Conservation (phyloP, 768 basidiomycete species). For the Trametes cinnabarina region DNA sequence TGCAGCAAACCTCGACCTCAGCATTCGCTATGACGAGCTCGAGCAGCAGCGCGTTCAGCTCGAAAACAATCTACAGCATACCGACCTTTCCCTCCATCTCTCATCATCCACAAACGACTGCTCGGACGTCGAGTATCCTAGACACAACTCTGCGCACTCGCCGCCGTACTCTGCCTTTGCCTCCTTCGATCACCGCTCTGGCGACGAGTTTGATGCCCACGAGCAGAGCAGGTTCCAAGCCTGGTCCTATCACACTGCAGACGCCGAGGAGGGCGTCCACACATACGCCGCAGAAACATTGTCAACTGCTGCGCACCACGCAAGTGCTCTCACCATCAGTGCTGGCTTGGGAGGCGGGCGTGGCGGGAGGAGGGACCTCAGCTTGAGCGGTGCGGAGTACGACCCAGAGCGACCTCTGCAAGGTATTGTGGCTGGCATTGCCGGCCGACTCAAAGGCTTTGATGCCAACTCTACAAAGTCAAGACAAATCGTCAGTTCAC, state of each 20-base stretch:
- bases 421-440: constrained; percentile 64
- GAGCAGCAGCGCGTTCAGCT: constrained; percentile 76
- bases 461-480: constrained; percentile 53
- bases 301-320: constrained; percentile 88
- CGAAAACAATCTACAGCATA: constrained; percentile 73
- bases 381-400: constrained; percentile 77
- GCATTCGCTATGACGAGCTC: constrained; percentile 70
- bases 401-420: constrained; percentile 81
- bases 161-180: constrained; percentile 51
- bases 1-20: constrained; percentile 37
- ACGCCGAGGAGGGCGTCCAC: constrained; percentile 64
- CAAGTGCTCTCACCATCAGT: constrained; percentile 80
- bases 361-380: constrained; percentile 49
- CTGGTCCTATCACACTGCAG: constrained; percentile 42
- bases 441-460: constrained; percentile 55
- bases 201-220: constrained; percentile 56
- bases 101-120: constrained; percentile 49
- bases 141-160: constrained; percentile 61
- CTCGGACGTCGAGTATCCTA: constrained; percentile 64
- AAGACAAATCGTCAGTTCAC: constrained; percentile 44
- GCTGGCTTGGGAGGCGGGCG: constrained; percentile 67
- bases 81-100: constrained; percentile 68
- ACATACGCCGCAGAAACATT: constrained; percentile 66
- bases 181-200: constrained; percentile 59
- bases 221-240: constrained; percentile 36